A percentile compares a stretch with the other conserved stretches of the same genome.
These are phyloP conservation scores for Boehmeria nivea DNA, from an alignment of 306 rosid species.

Conservation along the genomic window DNA sequence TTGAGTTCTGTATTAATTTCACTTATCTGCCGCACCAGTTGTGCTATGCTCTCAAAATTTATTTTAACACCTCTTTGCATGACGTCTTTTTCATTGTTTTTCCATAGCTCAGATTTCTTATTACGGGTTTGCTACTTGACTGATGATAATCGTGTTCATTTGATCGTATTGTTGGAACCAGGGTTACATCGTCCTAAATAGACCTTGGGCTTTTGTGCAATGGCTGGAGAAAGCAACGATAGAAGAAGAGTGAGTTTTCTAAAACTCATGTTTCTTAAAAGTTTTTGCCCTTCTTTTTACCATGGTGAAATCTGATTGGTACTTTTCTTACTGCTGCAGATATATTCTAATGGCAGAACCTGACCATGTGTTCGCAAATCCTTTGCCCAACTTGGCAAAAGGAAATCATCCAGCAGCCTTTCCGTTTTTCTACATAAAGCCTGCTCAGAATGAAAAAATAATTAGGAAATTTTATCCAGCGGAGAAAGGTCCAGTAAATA, in stretches of 20 bases:
- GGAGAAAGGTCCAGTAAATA: slow-evolving; percentile 72
- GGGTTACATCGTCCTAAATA: slow-evolving; percentile 88
- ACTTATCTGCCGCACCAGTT: no score
- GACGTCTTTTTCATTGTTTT: neutral
- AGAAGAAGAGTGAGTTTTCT: slow-evolving; percentile 64
- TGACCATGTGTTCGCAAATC: slow-evolving; percentile 72
- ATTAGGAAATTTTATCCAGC: slow-evolving; percentile 69
- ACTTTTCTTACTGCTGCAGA: slow-evolving; percentile 50
- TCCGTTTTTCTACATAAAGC: slow-evolving; percentile 84
- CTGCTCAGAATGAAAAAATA: slow-evolving; percentile 56
- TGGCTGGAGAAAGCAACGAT: slow-evolving; percentile 89
- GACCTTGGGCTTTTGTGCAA: slow-evolving; percentile 98
- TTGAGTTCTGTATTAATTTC: no score
- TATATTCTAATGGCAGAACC: slow-evolving; percentile 98
- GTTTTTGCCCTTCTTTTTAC: neutral
- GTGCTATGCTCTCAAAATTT: no score
- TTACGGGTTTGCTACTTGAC: neutral
- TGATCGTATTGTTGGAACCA: slow-evolving; percentile 24
- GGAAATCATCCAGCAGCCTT: slow-evolving; percentile 60
- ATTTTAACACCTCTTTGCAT: no score
- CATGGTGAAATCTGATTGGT: slow-evolving; percentile 29
- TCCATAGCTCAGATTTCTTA: neutral
- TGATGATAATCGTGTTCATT: slow-evolving; percentile 1
- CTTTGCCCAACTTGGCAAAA: slow-evolving; percentile 77
- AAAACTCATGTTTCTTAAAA: slow-evolving; percentile 1